Conservation (phyloP, 164 flowering plant genomes). For the Dillenia turbinata region DNA sequence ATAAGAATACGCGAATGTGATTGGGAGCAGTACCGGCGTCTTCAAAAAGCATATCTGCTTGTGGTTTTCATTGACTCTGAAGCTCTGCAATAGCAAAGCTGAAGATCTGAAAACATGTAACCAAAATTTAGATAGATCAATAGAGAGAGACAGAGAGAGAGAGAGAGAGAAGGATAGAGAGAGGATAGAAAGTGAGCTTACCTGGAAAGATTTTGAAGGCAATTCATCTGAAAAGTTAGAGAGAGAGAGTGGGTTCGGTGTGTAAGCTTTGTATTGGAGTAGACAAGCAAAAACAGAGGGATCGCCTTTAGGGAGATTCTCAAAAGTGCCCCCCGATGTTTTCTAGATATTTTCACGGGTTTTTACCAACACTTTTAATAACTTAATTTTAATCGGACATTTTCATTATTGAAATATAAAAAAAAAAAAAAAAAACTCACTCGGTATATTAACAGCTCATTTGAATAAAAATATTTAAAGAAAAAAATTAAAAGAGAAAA, state of each 20-base stretch:
- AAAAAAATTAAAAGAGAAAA: too few relatives aligned
- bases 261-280: too few relatives aligned
- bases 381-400: too few relatives aligned
- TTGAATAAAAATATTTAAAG: too few relatives aligned
- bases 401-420: too few relatives aligned
- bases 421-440: too few relatives aligned
- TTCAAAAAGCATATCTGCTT: slow-evolving; percentile 14
- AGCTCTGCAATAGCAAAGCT: slow-evolving; percentile 21
- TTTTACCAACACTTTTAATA: too few relatives aligned
- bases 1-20: neutral
- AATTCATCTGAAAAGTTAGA: slow-evolving; percentile 24
- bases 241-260: neutral
- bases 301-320: slow-evolving; percentile 1
- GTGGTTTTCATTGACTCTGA: slow-evolving; percentile 15
- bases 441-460: too few relatives aligned
- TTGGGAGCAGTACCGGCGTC: slow-evolving; percentile 7
- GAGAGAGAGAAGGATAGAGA: neutral
- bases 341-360: too few relatives aligned
- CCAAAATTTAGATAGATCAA: neutral
- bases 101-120: slow-evolving; percentile 27
- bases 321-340: neutral
- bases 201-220: slow-evolving; percentile 43
- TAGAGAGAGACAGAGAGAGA: neutral
- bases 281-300: neutral
- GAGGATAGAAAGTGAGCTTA: slow-evolving; percentile 1